Base-by-base conservation (phyloP, 192 early-diverging fungal species). In the Coemansia sp. region DNA sequence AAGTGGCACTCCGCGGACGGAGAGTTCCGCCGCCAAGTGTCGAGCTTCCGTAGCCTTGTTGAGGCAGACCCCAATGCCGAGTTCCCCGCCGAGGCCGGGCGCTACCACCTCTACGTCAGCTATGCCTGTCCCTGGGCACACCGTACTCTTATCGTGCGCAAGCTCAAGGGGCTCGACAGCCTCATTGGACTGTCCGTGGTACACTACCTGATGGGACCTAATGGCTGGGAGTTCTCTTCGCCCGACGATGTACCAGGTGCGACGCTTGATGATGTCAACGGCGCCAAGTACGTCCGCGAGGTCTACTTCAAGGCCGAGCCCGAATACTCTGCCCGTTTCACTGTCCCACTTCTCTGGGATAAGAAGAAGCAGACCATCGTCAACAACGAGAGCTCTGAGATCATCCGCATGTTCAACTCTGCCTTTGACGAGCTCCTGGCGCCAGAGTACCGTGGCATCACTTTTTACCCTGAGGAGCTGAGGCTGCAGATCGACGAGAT, bases 311-410 rank as follows among this genome's bases (percentile, higher is more conserved):
- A 95, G 85, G 94, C 91, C 9, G 84, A 94, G 48, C 87, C 91
- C 15, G 82, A 93, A 60, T 95, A 94, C 66, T 51, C 68, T 2
- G 77, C 75, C 25, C 87, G 90, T 23, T 92, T 91, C 76, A 99
- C 97, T 2, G 97, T 99, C 2, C 97, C 97, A 21, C 89, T 98
- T 44, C 88, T 99, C 25, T 98, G 95, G 96, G 97, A 99, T 83
- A 98, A 92, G 86, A 94, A 96, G 81, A 78, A 80, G 31, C 57
- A 88, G 44, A 99, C 95, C 27, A 98, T 99, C 61, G 91, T 94
- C 17, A 99, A 94, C 90, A 99, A 99, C 81, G 97, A 99, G 83
- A 90, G 87, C 68, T 92, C 92, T 6, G 97, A 99, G 73, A 97
- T 99, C 55, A 98, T 99, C 60, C 88, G 94, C 25, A 95, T 97